Evolutionary conservation across 768 basidiomycete genomes (phyloP).

Genomic region (Dacryopinax spathularia): DNA sequence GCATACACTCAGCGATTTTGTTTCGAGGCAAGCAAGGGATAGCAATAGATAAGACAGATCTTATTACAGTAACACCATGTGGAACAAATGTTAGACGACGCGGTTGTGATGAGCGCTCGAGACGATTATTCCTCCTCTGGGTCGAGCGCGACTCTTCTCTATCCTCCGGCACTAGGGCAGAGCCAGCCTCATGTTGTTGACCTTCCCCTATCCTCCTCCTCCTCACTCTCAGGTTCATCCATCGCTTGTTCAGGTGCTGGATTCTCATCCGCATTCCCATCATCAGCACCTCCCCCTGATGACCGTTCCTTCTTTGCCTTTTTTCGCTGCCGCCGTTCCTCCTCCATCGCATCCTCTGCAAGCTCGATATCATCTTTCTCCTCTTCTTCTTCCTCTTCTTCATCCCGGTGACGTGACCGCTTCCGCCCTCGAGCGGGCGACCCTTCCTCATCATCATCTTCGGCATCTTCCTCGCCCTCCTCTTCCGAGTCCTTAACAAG

Average conservation of each 20-base stretch:
- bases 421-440: constrained; percentile 21
- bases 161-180: constrained; percentile 39
- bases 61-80: too few species aligned
- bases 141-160: constrained; percentile 40
- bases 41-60: too few species aligned
- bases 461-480: constrained; percentile 33
- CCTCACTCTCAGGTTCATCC: constrained; percentile 10
- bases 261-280: constrained; percentile 4
- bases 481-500: constrained; percentile 66
- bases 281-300: neutral
- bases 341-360: constrained; percentile 45
- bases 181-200: constrained; percentile 49
- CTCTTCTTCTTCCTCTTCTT: constrained; percentile 31
- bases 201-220: constrained; percentile 8
- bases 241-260: neutral
- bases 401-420: constrained; percentile 11
- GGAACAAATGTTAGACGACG: too few species aligned
- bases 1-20: too few species aligned
- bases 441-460: constrained; percentile 20
- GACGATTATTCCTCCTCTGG: too few species aligned
- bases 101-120: too few species aligned
- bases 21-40: too few species aligned
- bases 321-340: constrained; percentile 17
- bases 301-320: constrained; percentile 27
- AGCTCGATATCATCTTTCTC: constrained; percentile 19